Percentiles rank a stretch among this genome's conserved stretches.
Conservation (phyloP, 2,329 filamentous ascomycete species). For the Alternaria hordeiaustralica region DNA sequence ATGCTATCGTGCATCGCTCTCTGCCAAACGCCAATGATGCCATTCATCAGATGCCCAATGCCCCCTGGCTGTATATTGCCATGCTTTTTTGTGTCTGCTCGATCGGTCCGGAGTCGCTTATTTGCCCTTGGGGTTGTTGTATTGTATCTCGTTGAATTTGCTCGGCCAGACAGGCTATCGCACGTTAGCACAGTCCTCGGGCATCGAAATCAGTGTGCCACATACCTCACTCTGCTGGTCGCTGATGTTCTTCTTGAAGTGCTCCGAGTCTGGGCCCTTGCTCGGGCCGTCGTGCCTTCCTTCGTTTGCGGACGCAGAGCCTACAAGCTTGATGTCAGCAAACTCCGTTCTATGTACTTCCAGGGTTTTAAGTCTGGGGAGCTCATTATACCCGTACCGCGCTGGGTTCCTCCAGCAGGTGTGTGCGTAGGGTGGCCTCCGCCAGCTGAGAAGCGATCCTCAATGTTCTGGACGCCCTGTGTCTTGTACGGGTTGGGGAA, state of each 20-base stretch:
- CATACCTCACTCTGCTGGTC: constrained; percentile 36
- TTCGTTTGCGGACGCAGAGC: constrained; percentile 30
- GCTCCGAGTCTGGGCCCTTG: constrained; percentile 36
- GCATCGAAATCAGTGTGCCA: not conserved
- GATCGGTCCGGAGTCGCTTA: constrained; percentile 12
- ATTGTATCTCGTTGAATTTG: constrained; percentile 44
- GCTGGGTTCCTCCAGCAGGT: constrained; percentile 35
- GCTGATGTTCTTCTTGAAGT: constrained; percentile 35
- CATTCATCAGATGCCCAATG: not conserved
- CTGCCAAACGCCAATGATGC: constrained; percentile 13
- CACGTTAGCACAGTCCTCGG: not conserved
- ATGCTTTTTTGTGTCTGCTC: constrained; percentile 1
- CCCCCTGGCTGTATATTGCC: not conserved
- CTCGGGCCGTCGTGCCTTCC: constrained; percentile 30
- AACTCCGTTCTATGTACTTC: not conserved
- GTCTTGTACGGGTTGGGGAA: constrained; percentile 49
- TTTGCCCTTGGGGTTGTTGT: constrained; percentile 45
- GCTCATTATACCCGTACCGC: constrained; percentile 27
- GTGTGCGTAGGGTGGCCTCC: constrained; percentile 42
- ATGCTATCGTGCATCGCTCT: not conserved
- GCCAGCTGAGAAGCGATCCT: constrained; percentile 41
- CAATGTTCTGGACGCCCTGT: constrained; percentile 42
- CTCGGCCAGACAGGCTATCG: constrained; percentile 31
- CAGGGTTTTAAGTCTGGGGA: not conserved
- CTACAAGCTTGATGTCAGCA: constrained; percentile 13